A percentile compares a stretch with the other conserved stretches of the same genome.
These are phyloP conservation scores for Akanthomyces lecanii DNA, from an alignment of 2,329 filamentous ascomycete genomes.

Conservation along the genomic window DNA sequence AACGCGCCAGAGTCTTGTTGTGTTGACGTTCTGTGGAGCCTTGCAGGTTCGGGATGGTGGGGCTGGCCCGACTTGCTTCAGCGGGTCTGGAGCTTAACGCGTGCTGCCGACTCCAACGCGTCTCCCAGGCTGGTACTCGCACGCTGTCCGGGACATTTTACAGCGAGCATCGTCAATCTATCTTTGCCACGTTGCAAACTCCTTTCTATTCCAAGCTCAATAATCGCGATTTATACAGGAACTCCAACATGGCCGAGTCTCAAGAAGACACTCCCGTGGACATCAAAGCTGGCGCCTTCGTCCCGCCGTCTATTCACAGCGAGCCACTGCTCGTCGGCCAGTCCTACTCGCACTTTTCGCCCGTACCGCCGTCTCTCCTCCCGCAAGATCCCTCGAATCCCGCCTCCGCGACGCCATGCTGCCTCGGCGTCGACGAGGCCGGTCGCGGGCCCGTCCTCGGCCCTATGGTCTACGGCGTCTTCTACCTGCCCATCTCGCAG, in stretches of 20 bases:
- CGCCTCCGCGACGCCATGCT: conserved; percentile 47
- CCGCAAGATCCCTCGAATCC: conserved; percentile 35
- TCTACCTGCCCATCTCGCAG: conserved; percentile 69
- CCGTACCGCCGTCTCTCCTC: conserved; percentile 59
- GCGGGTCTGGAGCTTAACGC: conserved; percentile 12
- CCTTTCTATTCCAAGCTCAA: too few relatives aligned
- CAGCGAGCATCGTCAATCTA: background rate
- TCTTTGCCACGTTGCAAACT: too few relatives aligned
- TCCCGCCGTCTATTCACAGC: conserved; percentile 65
- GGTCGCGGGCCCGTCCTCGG: conserved; percentile 91
- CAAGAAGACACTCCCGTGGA: conserved; percentile 17
- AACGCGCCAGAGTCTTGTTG: conserved; percentile 13
- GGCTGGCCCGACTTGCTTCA: background rate
- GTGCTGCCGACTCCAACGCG: conserved; percentile 8
- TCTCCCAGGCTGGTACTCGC: background rate
- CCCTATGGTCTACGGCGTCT: conserved; percentile 67
- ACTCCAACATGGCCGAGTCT: conserved; percentile 36
- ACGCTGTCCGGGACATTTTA: background rate
- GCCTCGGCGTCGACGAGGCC: conserved; percentile 88
- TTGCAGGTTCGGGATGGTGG: conserved; percentile 9
- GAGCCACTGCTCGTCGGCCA: conserved; percentile 56
- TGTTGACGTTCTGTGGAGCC: conserved; percentile 16
- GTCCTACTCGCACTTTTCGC: conserved; percentile 69
- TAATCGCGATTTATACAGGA: background rate
- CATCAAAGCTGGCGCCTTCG: conserved; percentile 39